phyloP scores from a whole-genome alignment of 768 basidiomycete genomes.

The Termitomyces sp. region DNA sequence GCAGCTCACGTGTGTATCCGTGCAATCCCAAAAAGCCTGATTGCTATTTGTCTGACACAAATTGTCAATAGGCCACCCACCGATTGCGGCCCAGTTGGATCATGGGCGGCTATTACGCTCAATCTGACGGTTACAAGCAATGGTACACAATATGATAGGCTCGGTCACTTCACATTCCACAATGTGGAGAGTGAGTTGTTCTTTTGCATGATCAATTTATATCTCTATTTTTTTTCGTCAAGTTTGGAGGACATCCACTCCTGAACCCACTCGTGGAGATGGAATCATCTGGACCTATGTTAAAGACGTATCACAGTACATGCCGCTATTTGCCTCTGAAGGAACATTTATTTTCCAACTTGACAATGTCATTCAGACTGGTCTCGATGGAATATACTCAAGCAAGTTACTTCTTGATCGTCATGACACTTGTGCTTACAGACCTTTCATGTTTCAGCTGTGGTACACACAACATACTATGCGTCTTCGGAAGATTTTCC shows the following conservation, averaged over 20 bases:
- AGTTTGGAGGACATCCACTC: conserved; percentile 78
- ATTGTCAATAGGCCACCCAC: conserved; percentile 50
- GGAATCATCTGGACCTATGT: conserved; percentile 78
- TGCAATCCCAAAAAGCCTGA: background rate
- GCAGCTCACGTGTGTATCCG: conserved; percentile 44
- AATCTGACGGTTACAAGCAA: conserved; percentile 77
- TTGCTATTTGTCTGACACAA: background rate
- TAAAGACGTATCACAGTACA: conserved; percentile 72
- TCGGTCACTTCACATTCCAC: conserved; percentile 69
- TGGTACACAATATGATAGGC: conserved; percentile 70
- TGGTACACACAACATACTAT: conserved; percentile 67
- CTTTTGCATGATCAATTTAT: background rate
- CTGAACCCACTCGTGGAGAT: conserved; percentile 58
- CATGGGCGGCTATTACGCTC: conserved; percentile 70
- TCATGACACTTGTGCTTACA: background rate
- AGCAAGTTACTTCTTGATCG: conserved; percentile 31
- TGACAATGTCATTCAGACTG: conserved; percentile 57
- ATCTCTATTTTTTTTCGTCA: background rate
- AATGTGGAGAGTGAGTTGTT: conserved; percentile 62
- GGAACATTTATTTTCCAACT: conserved; percentile 71
- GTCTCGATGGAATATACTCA: conserved; percentile 63
- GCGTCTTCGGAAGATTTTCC: conserved; percentile 51
- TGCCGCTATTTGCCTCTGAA: conserved; percentile 59
- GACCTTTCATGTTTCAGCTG: conserved; percentile 33
- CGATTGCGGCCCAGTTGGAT: conserved; percentile 62